phyloP scores from a whole-genome alignment of 768 basidiomycete genomes.

The Lactarius hengduanensis region DNA sequence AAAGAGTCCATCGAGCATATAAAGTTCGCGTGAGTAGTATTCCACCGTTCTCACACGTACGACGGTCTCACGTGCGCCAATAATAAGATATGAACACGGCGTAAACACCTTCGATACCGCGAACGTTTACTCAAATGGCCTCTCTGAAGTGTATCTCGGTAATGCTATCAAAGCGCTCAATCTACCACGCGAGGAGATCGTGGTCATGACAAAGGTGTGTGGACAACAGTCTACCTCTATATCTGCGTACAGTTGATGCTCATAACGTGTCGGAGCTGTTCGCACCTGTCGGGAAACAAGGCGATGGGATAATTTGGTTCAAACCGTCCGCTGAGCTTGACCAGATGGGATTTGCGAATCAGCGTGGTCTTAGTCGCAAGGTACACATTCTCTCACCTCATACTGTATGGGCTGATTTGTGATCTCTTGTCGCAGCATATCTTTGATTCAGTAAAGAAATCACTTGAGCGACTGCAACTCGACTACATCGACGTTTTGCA shows the following conservation, averaged over 20 bases:
- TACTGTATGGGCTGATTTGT: neutral
- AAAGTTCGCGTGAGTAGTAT: constrained; percentile 33
- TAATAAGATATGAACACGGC: constrained; percentile 51
- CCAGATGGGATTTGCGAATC: constrained; percentile 39
- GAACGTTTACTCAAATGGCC: constrained; percentile 39
- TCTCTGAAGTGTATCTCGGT: constrained; percentile 41
- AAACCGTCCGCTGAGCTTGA: constrained; percentile 22
- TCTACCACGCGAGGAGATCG: constrained; percentile 42
- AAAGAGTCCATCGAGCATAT: constrained; percentile 31
- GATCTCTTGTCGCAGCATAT: constrained; percentile 49
- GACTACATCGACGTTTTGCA: constrained; percentile 79
- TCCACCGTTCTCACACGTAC: constrained; percentile 15
- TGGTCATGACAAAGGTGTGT: constrained; percentile 45
- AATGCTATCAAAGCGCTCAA: constrained; percentile 40
- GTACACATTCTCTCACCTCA: constrained; percentile 20
- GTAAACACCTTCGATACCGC: constrained; percentile 64
- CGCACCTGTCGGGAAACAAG: constrained; percentile 1
- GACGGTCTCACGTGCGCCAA: constrained; percentile 16
- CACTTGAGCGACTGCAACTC: constrained; percentile 63
- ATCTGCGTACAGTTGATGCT: neutral
- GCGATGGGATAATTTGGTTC: neutral
- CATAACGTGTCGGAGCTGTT: constrained; percentile 2
- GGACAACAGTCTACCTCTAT: neutral
- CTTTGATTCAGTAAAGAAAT: constrained; percentile 65
- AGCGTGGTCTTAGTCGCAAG: constrained; percentile 40